Conservation (phyloP, 345 rosid genomes). For the Triadica sebifera region DNA sequence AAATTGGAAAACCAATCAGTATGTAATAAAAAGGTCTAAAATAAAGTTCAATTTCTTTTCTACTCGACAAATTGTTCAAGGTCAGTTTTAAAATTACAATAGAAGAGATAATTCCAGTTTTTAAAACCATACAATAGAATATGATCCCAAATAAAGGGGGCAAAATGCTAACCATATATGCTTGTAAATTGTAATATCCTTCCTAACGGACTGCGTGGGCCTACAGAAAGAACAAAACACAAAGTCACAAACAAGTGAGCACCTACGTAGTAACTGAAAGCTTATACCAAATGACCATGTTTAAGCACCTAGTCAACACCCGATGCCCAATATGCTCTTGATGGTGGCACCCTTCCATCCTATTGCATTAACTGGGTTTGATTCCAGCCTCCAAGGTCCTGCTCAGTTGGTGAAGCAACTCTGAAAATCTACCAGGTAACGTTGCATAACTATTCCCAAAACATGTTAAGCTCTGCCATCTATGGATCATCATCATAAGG, state of each 20-base stretch:
- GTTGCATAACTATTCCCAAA: not conserved
- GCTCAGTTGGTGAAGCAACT: not conserved
- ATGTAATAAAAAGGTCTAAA: not conserved
- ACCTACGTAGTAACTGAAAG: not conserved
- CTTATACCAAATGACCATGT: not conserved
- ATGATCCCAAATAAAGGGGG: not conserved
- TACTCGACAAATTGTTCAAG: too few relatives aligned
- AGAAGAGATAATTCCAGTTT: not conserved
- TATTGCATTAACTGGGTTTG: not conserved
- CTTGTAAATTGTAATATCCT: not conserved
- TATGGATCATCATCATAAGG: constrained; percentile 90
- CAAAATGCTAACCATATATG: not conserved
- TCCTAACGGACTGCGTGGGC: not conserved
- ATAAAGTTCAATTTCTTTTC: not conserved
- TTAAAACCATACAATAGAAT: not conserved
- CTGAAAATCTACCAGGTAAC: not conserved
- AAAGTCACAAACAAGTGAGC: not conserved
- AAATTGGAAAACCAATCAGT: not conserved
- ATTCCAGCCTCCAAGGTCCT: not conserved
- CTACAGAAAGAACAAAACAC: not conserved
- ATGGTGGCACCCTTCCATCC: not conserved
- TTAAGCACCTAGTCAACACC: not conserved
- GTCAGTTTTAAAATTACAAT: not conserved
- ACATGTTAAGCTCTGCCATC: constrained; percentile 5
- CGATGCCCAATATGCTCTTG: not conserved